Base-by-base conservation (phyloP, 495 filamentous ascomycete species). In the Hypoxylon lienhwacheense region DNA sequence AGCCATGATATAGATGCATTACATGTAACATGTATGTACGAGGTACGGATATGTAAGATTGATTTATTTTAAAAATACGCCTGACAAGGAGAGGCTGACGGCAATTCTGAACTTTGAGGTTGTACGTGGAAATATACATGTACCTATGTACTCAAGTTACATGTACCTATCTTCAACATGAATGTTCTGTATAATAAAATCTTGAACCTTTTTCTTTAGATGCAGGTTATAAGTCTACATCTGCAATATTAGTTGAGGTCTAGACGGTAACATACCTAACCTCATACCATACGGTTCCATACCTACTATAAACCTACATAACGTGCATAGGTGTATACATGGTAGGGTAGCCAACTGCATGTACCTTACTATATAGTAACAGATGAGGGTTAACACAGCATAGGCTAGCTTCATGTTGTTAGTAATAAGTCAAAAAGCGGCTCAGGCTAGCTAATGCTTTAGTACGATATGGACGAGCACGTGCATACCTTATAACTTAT, bases 361-460 rank as follows among this genome's bases (percentile, higher is more conserved):
- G 28, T 33, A 35, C 47, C 10, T 41, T 12, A 12, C 12, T 32
- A 36, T 28, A 15, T 34, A 25, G 26, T n/a, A 29, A 4, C 5
- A n/a, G 21, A 42, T 16, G 53, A 35, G 34, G 36, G 48, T 47
- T 55, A 56, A 46, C 39, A 56, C 36, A 47, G 47, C 42, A 53
- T 19, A 19, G 53, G 52, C 43, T 55, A 44, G 5, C 24, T 26
- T 36, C 10, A n/a, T n/a, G n/a, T 53, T 42, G 40, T 56, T 61
- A 61, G 43, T 61, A 61, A 55, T 61, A 14, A 32, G 39, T 53
- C 51, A 36, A 41, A 52, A 44, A 53, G 55, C 36, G 55, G 55
- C 42, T 53, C 48, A 28, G 47, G 34, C 46, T 50, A 40, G 37
- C n/a, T n/a, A 46, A 46, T 50, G 45, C 39, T 37, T 45, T 26